These are phyloP conservation scores for Fusarium nurragi DNA, from an alignment of 2,329 filamentous ascomycete species.

Conservation along the genomic window DNA sequence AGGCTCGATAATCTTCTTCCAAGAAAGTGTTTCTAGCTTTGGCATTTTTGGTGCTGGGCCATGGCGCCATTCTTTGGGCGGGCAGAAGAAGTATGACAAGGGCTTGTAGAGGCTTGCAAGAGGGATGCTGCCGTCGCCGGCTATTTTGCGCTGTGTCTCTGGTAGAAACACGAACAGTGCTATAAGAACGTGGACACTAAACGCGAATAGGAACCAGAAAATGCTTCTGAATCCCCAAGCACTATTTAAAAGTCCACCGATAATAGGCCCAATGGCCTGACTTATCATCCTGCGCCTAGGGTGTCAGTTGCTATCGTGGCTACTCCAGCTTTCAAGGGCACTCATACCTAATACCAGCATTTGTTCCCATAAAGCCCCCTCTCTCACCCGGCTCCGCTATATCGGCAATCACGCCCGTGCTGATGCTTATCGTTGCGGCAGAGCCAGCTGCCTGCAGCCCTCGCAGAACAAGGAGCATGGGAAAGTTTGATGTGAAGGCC, in stretches of 20 bases:
- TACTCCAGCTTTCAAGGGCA: background rate
- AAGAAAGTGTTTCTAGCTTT: background rate
- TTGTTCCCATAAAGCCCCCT: slow-evolving; percentile 37
- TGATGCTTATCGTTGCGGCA: slow-evolving; percentile 39
- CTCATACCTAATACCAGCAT: slow-evolving; percentile 2
- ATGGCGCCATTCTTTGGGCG: background rate
- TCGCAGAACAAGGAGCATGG: slow-evolving; percentile 5
- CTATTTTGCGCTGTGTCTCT: background rate
- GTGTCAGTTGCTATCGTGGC: background rate
- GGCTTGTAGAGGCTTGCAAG: background rate
- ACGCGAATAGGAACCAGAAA: slow-evolving; percentile 45
- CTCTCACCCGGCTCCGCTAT: slow-evolving; percentile 33
- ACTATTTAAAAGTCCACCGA: slow-evolving; percentile 45
- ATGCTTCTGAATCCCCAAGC: slow-evolving; percentile 46
- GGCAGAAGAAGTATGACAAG: background rate
- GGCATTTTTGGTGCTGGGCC: background rate
- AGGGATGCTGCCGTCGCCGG: background rate
- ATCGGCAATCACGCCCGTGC: slow-evolving; percentile 38
- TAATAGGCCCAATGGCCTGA: slow-evolving; percentile 47
- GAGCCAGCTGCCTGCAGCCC: slow-evolving; percentile 38
- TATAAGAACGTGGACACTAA: slow-evolving; percentile 32
- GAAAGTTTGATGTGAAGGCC: background rate
- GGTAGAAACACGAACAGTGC: background rate
- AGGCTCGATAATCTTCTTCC: background rate
- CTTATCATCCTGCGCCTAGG: slow-evolving; percentile 27